Evolutionary conservation across 805 yeast genomes (phyloP).

Genomic region (Metschnikowia gelsemii): DNA sequence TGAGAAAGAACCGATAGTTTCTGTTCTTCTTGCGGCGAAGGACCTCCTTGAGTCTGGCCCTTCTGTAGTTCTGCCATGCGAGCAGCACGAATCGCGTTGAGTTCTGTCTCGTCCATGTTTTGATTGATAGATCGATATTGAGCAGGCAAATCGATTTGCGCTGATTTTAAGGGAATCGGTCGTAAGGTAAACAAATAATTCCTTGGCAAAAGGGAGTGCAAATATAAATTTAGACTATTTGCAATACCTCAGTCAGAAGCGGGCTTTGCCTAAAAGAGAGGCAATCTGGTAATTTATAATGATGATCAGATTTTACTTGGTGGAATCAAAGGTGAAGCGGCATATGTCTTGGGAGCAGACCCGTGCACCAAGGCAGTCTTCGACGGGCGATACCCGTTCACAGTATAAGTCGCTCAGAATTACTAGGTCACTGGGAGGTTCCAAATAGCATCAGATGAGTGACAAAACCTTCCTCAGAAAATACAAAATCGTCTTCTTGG

Average conservation of each 20-base stretch:
- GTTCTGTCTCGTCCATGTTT: constrained; percentile 80
- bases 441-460: constrained; percentile 16
- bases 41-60: constrained; percentile 37
- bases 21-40: constrained; percentile 32
- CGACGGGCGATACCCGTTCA: background rate
- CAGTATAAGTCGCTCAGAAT: background rate
- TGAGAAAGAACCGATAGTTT: constrained; percentile 54
- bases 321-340: too few relatives aligned
- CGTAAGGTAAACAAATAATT: too few relatives aligned
- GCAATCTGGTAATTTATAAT: too few relatives aligned
- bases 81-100: constrained; percentile 91
- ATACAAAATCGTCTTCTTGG: constrained; percentile 89
- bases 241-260: too few relatives aligned
- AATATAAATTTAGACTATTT: too few relatives aligned
- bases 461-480: constrained; percentile 52
- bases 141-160: too few relatives aligned
- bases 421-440: background rate
- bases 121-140: background rate
- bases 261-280: too few relatives aligned
- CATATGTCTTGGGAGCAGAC: too few relatives aligned
- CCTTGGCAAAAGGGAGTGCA: too few relatives aligned
- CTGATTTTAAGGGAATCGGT: too few relatives aligned
- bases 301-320: too few relatives aligned
- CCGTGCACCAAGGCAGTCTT: constrained; percentile 10
- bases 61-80: constrained; percentile 79